Conservation (phyloP, 306 rosid genomes). For the Vigna unguiculata region DNA sequence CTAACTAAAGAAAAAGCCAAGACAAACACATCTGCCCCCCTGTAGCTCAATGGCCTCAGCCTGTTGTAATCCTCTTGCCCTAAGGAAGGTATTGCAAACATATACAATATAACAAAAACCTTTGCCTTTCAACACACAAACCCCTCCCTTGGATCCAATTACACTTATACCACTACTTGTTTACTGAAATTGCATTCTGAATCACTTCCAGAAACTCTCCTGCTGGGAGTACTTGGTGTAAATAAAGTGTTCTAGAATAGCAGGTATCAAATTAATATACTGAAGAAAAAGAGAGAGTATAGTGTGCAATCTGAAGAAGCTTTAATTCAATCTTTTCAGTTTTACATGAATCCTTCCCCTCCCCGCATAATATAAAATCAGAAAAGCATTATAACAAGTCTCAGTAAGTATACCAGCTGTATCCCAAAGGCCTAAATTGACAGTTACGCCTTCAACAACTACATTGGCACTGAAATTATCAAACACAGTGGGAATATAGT, state of each 20-base stretch:
- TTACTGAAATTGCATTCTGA: neutral
- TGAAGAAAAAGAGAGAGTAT: neutral
- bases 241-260: neutral
- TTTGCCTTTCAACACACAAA: slow-evolving; percentile 18
- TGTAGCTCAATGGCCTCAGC: slow-evolving; percentile 93
- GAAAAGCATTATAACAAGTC: neutral
- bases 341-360: neutral
- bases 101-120: slow-evolving; percentile 35
- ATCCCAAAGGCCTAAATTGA: slow-evolving; percentile 95
- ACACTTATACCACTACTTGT: neutral
- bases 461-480: slow-evolving; percentile 98
- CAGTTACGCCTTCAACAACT: slow-evolving; percentile 84
- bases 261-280: neutral
- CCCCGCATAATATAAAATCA: neutral
- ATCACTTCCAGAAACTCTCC: neutral
- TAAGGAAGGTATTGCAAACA: slow-evolving; percentile 48
- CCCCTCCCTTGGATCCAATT: neutral
- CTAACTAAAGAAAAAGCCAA: slow-evolving; percentile 92
- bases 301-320: neutral
- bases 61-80: slow-evolving; percentile 97
- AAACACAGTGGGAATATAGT: slow-evolving; percentile 91
- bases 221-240: neutral
- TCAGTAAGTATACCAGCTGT: slow-evolving; percentile 73
- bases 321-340: neutral
- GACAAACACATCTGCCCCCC: slow-evolving; percentile 97